Evolutionary conservation across 2,329 filamentous ascomycete genomes (phyloP).

Genomic region (Trichoderma citrinoviride): DNA sequence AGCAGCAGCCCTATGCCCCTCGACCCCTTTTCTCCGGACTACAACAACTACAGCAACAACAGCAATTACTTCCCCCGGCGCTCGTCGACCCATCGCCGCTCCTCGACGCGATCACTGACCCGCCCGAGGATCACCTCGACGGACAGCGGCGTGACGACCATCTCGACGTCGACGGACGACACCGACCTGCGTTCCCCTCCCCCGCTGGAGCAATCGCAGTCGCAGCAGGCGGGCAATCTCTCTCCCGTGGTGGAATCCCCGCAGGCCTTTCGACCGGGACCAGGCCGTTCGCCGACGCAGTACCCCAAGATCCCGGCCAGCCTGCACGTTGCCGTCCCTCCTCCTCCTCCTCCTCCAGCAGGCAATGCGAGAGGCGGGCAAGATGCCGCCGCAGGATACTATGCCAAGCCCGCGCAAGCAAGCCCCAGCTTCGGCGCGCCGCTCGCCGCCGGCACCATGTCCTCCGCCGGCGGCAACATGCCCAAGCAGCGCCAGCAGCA

Average conservation of each 20-base stretch:
- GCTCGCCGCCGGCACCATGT: conserved; percentile 15
- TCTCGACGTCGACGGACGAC: conserved; percentile 34
- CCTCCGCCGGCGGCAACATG: conserved; percentile 8
- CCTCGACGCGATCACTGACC: conserved; percentile 27
- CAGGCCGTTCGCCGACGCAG: conserved; percentile 34
- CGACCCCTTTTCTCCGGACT: neutral
- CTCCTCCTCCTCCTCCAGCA: neutral
- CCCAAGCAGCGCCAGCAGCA: neutral
- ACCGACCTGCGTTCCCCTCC: conserved; percentile 16
- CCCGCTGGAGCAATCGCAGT: conserved; percentile 25
- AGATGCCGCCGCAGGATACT: neutral
- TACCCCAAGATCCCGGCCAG: conserved; percentile 34
- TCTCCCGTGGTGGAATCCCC: conserved; percentile 52
- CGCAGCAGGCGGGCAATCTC: conserved; percentile 37
- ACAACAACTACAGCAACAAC: neutral
- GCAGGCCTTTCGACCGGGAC: conserved; percentile 38
- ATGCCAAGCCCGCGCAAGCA: conserved; percentile 10
- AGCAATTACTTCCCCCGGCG: conserved; percentile 21
- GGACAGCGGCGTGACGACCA: conserved; percentile 36
- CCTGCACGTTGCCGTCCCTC: neutral
- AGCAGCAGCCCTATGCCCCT: conserved; percentile 3
- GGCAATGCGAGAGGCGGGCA: conserved; percentile 3
- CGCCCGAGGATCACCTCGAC: conserved; percentile 30
- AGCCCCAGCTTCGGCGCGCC: conserved; percentile 37
- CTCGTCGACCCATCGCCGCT: conserved; percentile 6